Conservation (phyloP, 768 basidiomycete species). For the Leccinum incarnatum region DNA sequence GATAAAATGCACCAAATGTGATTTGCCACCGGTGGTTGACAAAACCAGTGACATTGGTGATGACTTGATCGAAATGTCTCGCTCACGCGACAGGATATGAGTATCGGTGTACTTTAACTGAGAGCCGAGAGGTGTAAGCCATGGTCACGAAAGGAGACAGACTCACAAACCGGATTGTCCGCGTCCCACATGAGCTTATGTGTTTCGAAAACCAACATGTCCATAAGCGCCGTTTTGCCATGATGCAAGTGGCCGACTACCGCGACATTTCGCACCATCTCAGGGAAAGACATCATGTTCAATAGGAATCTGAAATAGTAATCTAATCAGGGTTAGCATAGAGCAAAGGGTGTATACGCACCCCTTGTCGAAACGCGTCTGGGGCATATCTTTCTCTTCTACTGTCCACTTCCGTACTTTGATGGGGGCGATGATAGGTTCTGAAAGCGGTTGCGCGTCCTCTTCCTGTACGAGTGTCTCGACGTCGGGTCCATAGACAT, state of each 20-base stretch:
- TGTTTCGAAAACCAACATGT: constrained; percentile 96
- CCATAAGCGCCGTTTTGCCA: constrained; percentile 94
- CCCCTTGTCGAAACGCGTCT: constrained; percentile 98
- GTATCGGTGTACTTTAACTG: constrained; percentile 96
- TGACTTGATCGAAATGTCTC: constrained; percentile 94
- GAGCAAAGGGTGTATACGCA: constrained; percentile 36
- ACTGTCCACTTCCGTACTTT: constrained; percentile 94
- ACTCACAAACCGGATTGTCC: constrained; percentile 70
- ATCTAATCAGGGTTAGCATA: constrained; percentile 7
- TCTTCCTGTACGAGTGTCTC: constrained; percentile 98
- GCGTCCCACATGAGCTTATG: constrained; percentile 94
- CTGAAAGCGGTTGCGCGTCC: constrained; percentile 90
- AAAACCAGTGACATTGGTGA: constrained; percentile 94
- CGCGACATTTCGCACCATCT: constrained; percentile 95
- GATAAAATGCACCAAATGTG: constrained; percentile 88
- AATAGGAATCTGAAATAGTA: constrained; percentile 72
- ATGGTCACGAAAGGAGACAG: constrained; percentile 8
- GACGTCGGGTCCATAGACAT: constrained; percentile 91
- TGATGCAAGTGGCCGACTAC: constrained; percentile 97
- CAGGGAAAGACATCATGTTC: constrained; percentile 87
- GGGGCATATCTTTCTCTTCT: constrained; percentile 93
- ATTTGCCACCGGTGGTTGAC: constrained; percentile 83
- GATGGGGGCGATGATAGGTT: constrained; percentile 93
- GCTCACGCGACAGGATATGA: constrained; percentile 82
- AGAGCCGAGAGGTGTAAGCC: constrained; percentile 18